Evolutionary conservation across 1,139 yeast species (phyloP).

Genomic region (Candida sanyaensis): DNA sequence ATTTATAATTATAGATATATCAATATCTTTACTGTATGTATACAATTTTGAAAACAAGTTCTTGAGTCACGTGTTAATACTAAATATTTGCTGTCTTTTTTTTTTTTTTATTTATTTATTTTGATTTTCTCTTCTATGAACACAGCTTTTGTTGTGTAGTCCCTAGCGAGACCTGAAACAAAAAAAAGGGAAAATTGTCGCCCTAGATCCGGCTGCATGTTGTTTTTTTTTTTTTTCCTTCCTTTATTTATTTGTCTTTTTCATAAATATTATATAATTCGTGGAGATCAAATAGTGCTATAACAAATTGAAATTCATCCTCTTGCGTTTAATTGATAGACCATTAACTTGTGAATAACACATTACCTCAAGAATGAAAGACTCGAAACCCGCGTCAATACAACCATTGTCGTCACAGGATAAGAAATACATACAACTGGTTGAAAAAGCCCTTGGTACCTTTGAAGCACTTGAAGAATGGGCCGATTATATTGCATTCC

Average conservation of each 20-base stretch:
- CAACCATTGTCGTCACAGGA: slow-evolving; percentile 50
- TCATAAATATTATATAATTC: not conserved
- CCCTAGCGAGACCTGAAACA: not conserved
- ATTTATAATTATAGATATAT: not conserved
- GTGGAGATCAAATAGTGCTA: too few species aligned
- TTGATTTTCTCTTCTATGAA: not conserved
- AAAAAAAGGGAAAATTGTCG: not conserved
- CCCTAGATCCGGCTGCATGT: slow-evolving; percentile 1
- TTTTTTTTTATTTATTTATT: not conserved
- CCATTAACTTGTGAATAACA: not conserved
- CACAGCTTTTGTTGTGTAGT: not conserved
- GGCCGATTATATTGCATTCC: slow-evolving; percentile 97
- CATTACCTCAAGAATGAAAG: not conserved
- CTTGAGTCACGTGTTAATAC: not conserved
- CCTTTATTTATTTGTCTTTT: not conserved
- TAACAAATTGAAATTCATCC: not conserved
- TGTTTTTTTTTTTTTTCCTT: too few species aligned
- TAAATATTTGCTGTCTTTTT: not conserved
- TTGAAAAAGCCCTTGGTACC: slow-evolving; percentile 73
- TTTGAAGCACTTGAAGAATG: slow-evolving; percentile 91
- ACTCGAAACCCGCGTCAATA: not conserved
- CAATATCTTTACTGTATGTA: too few species aligned
- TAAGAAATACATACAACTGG: slow-evolving; percentile 62
- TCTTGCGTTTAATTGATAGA: not conserved
- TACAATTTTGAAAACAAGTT: not conserved